Base-by-base conservation (phyloP, 441 rosid genomes). In the Populus hybrid region DNA sequence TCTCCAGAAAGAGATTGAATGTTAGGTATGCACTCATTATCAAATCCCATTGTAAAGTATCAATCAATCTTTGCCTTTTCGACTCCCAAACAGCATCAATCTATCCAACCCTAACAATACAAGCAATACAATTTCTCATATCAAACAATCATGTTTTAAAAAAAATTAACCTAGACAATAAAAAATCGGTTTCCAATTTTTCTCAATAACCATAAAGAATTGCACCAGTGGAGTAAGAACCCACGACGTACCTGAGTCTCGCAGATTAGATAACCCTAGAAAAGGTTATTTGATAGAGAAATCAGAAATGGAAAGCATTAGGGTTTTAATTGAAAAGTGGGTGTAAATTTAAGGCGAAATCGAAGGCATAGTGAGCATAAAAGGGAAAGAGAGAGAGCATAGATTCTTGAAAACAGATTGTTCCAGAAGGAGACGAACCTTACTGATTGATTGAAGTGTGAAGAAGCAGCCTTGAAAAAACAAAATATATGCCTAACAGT, bases 1-100 rank as follows among this genome's bases (percentile, higher is more conserved):
- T 93, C 98, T 35, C 93, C 93, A 10, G 95, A 84, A 16, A 93
- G 84, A 70, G 92, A 87, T 84, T 93, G 92, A 76, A 90, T 93
- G 83, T 88, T 90, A 67, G 81, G 73, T 75, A 93, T 84, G 81
- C 96, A 93, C 78, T 92, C 98, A 8, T 89, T 92, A 78, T 92
- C 94, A 79, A 90, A 93, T 18, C 96, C 98, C 97, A 93, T 85
- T 73, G 21, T 73, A 42, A 36, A 79, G 73, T 54, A 42, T 34
- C 63, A 23, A 36, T 23, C 69, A 23, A 46, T 23, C 69, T 24
- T 5, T 66, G 69, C 36, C 5, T 32, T 80, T 82, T 75, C 83
- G 79, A 72, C 61, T 66, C 78, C 72, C 76, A 63, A 69, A 12
- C n/a, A 68, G 23, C 81, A 81, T 81, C 72, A 75, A 79, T 67